Percentiles rank a stretch among this genome's conserved stretches.
Conservation (phyloP, 495 filamentous ascomycete species). For the Aspergillus coremiiformis region DNA sequence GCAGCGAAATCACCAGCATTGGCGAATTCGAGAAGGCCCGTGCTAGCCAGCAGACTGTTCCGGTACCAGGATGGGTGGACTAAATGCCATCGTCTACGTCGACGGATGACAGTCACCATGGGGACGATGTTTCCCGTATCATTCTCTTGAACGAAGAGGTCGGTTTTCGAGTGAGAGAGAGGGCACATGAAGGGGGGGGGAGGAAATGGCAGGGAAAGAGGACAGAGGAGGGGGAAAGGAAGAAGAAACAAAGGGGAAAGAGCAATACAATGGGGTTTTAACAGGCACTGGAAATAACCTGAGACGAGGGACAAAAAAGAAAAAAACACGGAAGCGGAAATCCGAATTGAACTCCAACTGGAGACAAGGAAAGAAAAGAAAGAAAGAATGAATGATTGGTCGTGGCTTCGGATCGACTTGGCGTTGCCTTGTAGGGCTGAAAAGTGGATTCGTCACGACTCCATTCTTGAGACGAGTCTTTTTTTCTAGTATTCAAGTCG, state of each 20-base stretch:
- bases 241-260: not conserved
- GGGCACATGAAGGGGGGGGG: not conserved
- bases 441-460: too few species aligned
- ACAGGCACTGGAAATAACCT: too few species aligned
- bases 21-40: constrained; percentile 45
- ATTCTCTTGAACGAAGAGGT: not conserved
- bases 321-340: not conserved
- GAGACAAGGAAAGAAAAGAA: not conserved
- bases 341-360: too few species aligned
- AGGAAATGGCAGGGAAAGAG: not conserved
- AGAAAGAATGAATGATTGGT: constrained; percentile 1
- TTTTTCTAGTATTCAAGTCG: not conserved
- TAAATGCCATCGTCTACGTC: constrained; percentile 13
- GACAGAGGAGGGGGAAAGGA: not conserved
- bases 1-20: constrained; percentile 49
- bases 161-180: not conserved
- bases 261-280: not conserved
- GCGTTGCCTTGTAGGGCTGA: constrained; percentile 20
- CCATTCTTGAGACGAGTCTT: too few species aligned
- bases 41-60: constrained; percentile 41
- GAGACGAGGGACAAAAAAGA: not conserved
- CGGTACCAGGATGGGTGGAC: constrained; percentile 29
- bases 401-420: not conserved
- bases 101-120: constrained; percentile 18
- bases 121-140: not conserved